Evolutionary conservation across 768 basidiomycete genomes (phyloP).

Genomic region (Flagelloscypha sp.): DNA sequence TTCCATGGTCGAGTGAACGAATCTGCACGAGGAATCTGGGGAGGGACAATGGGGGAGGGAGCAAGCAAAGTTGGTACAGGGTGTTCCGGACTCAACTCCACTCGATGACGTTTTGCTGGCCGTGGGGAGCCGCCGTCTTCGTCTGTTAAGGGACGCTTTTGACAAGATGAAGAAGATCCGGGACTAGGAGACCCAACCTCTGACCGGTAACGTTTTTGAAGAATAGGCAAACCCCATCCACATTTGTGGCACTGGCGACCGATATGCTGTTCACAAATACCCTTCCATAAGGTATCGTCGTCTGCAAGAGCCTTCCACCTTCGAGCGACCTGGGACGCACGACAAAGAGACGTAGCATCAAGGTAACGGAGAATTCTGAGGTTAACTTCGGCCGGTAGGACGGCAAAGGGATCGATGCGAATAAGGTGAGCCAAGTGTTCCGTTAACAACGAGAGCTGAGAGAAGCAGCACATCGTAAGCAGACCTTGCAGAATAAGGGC

Average conservation of each 20-base stretch:
- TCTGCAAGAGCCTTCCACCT: conserved; percentile 87
- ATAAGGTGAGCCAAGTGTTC: conserved; percentile 89
- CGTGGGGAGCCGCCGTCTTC: conserved; percentile 18
- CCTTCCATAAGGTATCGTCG: conserved; percentile 91
- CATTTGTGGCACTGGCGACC: conserved; percentile 95
- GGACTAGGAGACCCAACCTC: too few relatives aligned
- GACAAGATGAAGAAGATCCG: conserved; percentile 15
- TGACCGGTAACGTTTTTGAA: too few relatives aligned
- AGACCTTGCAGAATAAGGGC: conserved; percentile 94
- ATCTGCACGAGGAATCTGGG: too few relatives aligned
- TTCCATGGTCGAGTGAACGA: conserved; percentile 90
- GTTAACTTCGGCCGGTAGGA: conserved; percentile 84
- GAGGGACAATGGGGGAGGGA: conserved; percentile 19
- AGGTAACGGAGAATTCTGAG: conserved; percentile 83
- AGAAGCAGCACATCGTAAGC: conserved; percentile 99
- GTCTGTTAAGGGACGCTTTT: conserved; percentile 34
- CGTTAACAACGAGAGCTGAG: conserved; percentile 91
- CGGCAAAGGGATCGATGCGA: conserved; percentile 88
- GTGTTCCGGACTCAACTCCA: conserved; percentile 13
- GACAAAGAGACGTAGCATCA: conserved; percentile 87
- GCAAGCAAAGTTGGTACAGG: conserved; percentile 22
- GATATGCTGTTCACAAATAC: conserved; percentile 97
- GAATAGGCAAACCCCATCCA: conserved; percentile 91
- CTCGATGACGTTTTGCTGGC: conserved; percentile 47
- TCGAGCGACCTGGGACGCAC: conserved; percentile 84